Evolutionary conservation across 495 filamentous ascomycete genomes (phyloP), one percentile per base, ranked within the genome.

Genomic region (Penicillium silybi): DNA sequence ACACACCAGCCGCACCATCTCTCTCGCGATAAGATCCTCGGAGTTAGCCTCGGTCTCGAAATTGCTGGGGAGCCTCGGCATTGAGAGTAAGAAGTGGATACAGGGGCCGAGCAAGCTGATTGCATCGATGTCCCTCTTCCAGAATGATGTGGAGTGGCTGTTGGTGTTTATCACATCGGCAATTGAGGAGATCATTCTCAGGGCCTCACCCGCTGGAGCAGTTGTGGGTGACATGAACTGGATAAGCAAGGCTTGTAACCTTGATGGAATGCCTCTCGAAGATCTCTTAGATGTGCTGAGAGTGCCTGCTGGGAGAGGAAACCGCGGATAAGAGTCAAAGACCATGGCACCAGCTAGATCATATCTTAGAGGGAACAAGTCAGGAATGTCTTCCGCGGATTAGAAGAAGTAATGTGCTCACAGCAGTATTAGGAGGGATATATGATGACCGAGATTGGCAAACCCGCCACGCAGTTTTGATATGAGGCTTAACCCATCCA

Each of bases 31-130:
- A 29, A 46, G 43, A 34, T 46, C 43, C 29, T 46, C 43, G 16
- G 25, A 11, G 25, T 46, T 16, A 34, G 27, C n/a, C 25, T 32
- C 32, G 13, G 16, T 9, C 27, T 17, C 13, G 16, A 46, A 46
- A 34, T 46, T 25, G 19, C 43, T 46, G 25, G 43, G 43, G 5
- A 32, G 43, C 17, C 43, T 46, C 32, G 43, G 43, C 43, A 46
- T 46, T 34, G 43, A 46, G 27, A 46, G 43, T 46, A 46, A 34
- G 32, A 46, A 46, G 43, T 46, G 43, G 32, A 46, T 46, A 25
- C 43, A 46, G 43, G 43, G 43, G 25, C 43, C 43, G 43, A 46
- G 15, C 43, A 46, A 32, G 25, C 43, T 9, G 23, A 46, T 46
- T 34, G 43, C 43, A 46, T 46, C 43, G 43, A 46, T 18, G 18